Percentiles rank a stretch among this genome's conserved stretches.
phyloP scores from a whole-genome alignment of 495 filamentous ascomycete species.

The Filosporella fistucella region DNA sequence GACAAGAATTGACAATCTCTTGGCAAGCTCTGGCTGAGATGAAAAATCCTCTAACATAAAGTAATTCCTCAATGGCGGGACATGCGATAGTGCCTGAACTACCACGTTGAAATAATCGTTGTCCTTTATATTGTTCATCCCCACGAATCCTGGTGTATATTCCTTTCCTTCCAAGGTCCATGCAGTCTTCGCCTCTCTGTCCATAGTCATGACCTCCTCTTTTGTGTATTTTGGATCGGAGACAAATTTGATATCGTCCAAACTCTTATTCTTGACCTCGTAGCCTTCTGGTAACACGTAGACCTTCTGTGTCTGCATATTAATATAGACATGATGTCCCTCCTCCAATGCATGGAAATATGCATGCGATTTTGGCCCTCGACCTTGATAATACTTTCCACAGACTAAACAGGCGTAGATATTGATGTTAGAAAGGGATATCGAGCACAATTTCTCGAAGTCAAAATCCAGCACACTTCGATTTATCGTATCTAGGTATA shows the following conservation, averaged over 20 bases:
- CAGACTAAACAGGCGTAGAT: constrained; percentile 98
- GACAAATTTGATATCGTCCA: constrained; percentile 98
- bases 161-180: constrained; percentile 77
- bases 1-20: constrained; percentile 85
- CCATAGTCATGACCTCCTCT: constrained; percentile 72
- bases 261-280: constrained; percentile 89
- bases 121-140: constrained; percentile 99
- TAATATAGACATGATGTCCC: constrained; percentile 95
- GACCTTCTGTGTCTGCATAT: constrained; percentile 90
- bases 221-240: constrained; percentile 85
- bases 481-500: constrained; percentile 97
- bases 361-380: constrained; percentile 89
- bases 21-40: constrained; percentile 47
- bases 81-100: constrained; percentile 89
- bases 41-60: constrained; percentile 80
- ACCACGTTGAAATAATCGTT: constrained; percentile 99
- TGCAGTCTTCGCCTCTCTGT: constrained; percentile 67
- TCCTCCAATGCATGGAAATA: constrained; percentile 97
- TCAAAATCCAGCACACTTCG: constrained; percentile 87
- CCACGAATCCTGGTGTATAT: constrained; percentile 92
- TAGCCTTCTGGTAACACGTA: constrained; percentile 97
- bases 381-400: constrained; percentile 94
- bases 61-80: constrained; percentile 85
- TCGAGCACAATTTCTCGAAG: constrained; percentile 96
- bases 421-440: constrained; percentile 95